Evolutionary conservation across 169 alveolate genomes (phyloP), one percentile per base, ranked within the genome.

Genomic region (Plasmodium reichenowi): DNA sequence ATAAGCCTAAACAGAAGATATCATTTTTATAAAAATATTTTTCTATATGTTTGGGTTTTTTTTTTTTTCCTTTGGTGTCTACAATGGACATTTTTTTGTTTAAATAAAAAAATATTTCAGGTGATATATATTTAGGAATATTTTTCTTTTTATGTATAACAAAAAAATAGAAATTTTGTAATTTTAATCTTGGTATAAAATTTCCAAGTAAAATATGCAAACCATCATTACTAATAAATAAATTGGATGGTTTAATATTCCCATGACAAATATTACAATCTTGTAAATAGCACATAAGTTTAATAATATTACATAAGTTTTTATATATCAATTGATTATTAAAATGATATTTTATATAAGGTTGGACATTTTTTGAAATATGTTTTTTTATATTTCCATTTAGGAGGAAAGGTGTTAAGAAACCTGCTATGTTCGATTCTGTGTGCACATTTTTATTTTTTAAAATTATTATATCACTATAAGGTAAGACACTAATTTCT

Each of bases 1-100:
- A 80, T 56, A 80, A 60, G 3, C 90, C 90, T 38, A 80, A 68
- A 15, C 90, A 80, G 45, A 80, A 80, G 1, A 80, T 54, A 47
- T 80, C 90, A 54, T 80, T 80, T 47, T 80, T 66, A 7, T 29
- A n/a, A 9, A 80, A 48, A 32, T 67, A 80, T 26, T 54, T 80
- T 3, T 80, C 85, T 29, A 80, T 68, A 59, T 67, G 78, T 10
- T 26, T 52, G 38, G 43, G 10, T 66, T 45, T 78, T 17, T 68
- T 66, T 68, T 50, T 66, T 13, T 66, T 78, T 29, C 12, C 45
- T 13, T 43, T 71, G 2, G n/a, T 66, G 54, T 80, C 70, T 45
- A 56, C 13, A 32, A 54, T 2, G 5, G 4, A 5, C 2, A 17
- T 80, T 80, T 80, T 80, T 67, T 54, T 80, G 2, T 71, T 67